phyloP scores from a whole-genome alignment of 1,284 basidiomycete species.

The Pseudozyma tsukubaensis region DNA sequence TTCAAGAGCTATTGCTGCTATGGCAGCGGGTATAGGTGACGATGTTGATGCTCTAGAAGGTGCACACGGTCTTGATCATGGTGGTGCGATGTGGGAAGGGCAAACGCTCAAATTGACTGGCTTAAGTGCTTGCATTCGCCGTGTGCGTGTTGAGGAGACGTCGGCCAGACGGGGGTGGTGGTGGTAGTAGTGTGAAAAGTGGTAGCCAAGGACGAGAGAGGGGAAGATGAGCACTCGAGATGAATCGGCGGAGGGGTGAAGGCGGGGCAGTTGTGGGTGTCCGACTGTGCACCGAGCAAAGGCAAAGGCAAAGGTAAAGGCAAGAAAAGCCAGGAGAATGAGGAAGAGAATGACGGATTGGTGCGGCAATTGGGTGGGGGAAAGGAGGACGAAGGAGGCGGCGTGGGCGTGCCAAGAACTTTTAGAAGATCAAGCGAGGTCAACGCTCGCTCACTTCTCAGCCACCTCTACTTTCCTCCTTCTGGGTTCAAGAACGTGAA shows the following conservation, averaged over 20 bases:
- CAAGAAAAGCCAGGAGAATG: neutral
- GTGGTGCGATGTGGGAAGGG: too few relatives aligned
- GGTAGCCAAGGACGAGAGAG: neutral
- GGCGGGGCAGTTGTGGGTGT: too few relatives aligned
- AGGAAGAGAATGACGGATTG: neutral
- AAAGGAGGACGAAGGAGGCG: neutral
- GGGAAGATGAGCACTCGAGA: neutral
- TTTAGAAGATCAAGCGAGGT: slow-evolving; percentile 32
- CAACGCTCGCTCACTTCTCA: slow-evolving; percentile 9
- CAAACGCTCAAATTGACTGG: too few relatives aligned
- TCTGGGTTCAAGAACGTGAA: neutral
- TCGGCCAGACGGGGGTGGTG: neutral
- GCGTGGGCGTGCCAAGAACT: slow-evolving; percentile 24
- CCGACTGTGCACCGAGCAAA: neutral
- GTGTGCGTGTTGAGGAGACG: neutral
- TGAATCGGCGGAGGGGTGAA: too few relatives aligned
- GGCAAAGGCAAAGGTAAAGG: neutral
- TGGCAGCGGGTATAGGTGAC: too few relatives aligned
- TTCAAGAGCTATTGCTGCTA: too few relatives aligned
- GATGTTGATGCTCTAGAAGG: too few relatives aligned
- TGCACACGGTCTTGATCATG: neutral
- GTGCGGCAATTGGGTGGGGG: neutral
- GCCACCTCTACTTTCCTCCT: neutral
- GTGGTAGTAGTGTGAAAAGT: neutral
- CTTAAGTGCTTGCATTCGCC: too few relatives aligned